Conservation (phyloP, 2,329 filamentous ascomycete genomes). For the Eurotiales sp. region DNA sequence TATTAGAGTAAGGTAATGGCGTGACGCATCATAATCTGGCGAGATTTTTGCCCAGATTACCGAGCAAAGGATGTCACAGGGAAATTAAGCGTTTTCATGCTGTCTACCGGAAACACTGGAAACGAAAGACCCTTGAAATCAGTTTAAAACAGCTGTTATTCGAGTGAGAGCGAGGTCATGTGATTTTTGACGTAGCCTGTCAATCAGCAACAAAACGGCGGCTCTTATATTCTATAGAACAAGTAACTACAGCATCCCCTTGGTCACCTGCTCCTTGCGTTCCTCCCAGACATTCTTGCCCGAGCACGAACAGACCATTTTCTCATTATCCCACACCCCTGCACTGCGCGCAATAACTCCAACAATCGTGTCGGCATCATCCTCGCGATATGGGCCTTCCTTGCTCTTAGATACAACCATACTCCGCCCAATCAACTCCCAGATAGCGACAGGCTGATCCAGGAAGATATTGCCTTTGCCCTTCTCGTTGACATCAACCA, state of each 20-base stretch:
- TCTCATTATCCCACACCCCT: constrained; percentile 98
- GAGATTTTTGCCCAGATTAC: constrained; percentile 29
- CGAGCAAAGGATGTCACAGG: constrained; percentile 25
- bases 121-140: too few species aligned
- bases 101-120: too few species aligned
- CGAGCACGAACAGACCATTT: constrained; percentile 95
- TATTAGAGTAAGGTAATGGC: constrained; percentile 28
- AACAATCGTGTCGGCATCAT: constrained; percentile 81
- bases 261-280: constrained; percentile 79
- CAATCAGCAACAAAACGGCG: too few species aligned
- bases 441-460: constrained; percentile 78
- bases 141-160: too few species aligned
- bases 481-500: constrained; percentile 68
- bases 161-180: too few species aligned
- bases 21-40: constrained; percentile 20
- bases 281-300: constrained; percentile 99
- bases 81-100: constrained; percentile 31
- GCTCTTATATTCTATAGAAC: too few species aligned
- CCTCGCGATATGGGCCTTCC: constrained; percentile 58
- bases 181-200: too few species aligned
- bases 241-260: constrained; percentile 76
- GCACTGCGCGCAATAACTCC: constrained; percentile 93
- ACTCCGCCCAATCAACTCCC: constrained; percentile 93
- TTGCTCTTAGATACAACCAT: constrained; percentile 75
- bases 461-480: constrained; percentile 77